Conservation (phyloP, 805 yeast species). For the Yarrowia porcina region DNA sequence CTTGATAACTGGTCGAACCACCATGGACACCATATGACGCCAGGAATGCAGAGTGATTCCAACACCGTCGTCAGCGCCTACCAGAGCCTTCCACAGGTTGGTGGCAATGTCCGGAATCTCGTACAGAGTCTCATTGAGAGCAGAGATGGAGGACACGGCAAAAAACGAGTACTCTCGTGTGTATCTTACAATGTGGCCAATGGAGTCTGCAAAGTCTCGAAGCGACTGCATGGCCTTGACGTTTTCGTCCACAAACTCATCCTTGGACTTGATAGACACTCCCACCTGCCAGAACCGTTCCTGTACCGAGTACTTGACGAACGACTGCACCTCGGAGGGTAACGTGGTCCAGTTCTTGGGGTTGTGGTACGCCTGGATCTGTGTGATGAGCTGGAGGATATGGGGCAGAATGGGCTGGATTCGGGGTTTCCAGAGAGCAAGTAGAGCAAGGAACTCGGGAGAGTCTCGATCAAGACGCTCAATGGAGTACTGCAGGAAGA, state of each 20-base stretch:
- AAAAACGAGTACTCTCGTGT: conserved; percentile 94
- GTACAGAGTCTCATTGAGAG: conserved; percentile 82
- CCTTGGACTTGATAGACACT: conserved; percentile 88
- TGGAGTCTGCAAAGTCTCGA: conserved; percentile 95
- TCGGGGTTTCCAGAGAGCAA: conserved; percentile 87
- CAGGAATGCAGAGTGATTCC: conserved; percentile 94
- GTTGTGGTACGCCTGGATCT: conserved; percentile 90
- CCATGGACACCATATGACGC: conserved; percentile 93
- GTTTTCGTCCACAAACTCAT: conserved; percentile 89
- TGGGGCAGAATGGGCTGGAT: conserved; percentile 89
- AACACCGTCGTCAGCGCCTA: conserved; percentile 58
- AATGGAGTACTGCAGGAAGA: conserved; percentile 91
- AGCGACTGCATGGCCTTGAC: conserved; percentile 91
- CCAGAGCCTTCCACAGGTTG: conserved; percentile 78
- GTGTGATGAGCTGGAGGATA: conserved; percentile 78
- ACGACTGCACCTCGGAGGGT: conserved; percentile 86
- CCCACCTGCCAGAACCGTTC: conserved; percentile 99
- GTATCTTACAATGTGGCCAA: conserved; percentile 92
- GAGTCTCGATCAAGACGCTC: conserved; percentile 82
- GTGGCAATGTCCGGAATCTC: conserved; percentile 79
- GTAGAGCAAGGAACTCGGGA: conserved; percentile 64
- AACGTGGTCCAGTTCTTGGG: conserved; percentile 86
- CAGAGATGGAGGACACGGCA: conserved; percentile 84
- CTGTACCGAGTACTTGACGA: conserved; percentile 82
- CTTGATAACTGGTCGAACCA: conserved; percentile 78